A percentile compares a stretch with the other conserved stretches of the same genome.
These are phyloP conservation scores for Lasiodiplodia sp. DNA, from an alignment of 2,329 filamentous ascomycete species.

Conservation along the genomic window DNA sequence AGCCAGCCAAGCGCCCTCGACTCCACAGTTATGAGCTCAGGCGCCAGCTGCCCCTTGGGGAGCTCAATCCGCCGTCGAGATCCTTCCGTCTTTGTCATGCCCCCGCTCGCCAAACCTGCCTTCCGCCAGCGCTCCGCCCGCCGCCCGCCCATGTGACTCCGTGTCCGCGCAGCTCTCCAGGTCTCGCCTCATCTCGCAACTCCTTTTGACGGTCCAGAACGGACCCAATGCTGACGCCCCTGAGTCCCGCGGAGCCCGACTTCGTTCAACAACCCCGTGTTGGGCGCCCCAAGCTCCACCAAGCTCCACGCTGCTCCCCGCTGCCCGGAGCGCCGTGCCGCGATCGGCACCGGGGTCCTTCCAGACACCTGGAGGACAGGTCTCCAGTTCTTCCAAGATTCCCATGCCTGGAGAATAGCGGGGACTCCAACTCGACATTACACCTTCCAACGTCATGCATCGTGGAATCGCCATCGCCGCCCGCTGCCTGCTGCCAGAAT, in stretches of 20 bases:
- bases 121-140: not conserved
- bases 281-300: conserved; percentile 14
- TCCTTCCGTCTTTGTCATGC: conserved; percentile 11
- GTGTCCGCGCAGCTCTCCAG: not conserved
- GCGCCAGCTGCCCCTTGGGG: conserved; percentile 13
- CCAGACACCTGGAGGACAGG: not conserved
- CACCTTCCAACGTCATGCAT: conserved; percentile 16
- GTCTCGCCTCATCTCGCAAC: conserved; percentile 6
- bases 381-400: conserved; percentile 15
- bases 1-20: not conserved
- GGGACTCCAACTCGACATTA: not conserved
- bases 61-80: conserved; percentile 4
- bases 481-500: not conserved
- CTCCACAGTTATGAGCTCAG: conserved; percentile 12
- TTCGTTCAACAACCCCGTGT: conserved; percentile 5
- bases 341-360: conserved; percentile 13
- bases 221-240: conserved; percentile 2
- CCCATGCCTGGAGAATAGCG: conserved; percentile 10
- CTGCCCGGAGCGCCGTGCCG: conserved; percentile 19
- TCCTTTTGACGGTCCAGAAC: conserved; percentile 1
- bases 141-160: conserved; percentile 11
- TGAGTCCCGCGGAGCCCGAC: conserved; percentile 2
- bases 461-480: not conserved
- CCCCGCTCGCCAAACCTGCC: conserved; percentile 29
- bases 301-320: conserved; percentile 19